A percentile compares a stretch with the other conserved stretches of the same genome.
These are phyloP conservation scores for Tuber microsphaerosporum DNA, from an alignment of 495 filamentous ascomycete species.

Conservation along the genomic window DNA sequence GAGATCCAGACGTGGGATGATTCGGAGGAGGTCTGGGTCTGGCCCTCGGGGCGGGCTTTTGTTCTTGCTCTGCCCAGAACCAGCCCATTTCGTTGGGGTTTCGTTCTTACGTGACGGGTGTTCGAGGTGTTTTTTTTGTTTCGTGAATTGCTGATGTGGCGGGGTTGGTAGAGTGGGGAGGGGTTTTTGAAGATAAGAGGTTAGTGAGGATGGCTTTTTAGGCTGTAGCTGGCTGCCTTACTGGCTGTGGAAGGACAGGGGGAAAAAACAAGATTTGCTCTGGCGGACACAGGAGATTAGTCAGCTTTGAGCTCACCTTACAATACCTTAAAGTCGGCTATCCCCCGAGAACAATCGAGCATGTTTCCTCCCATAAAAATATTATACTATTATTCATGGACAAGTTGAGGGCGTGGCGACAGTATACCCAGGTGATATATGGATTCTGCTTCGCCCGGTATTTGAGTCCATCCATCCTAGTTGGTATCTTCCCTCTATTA, in stretches of 20 bases:
- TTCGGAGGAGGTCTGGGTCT: slow-evolving; percentile 35
- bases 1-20: slow-evolving; percentile 44
- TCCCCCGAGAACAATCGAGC: not conserved
- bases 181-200: not conserved
- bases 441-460: not conserved
- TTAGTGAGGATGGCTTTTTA: not conserved
- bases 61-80: slow-evolving; percentile 84
- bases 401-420: too few relatives aligned
- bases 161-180: not conserved
- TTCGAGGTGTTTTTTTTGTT: not conserved
- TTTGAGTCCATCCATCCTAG: not conserved
- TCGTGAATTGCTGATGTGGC: not conserved
- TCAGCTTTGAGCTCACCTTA: not conserved
- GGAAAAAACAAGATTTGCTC: not conserved
- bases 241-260: not conserved
- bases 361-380: not conserved
- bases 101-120: not conserved
- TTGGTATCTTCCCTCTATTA: too few relatives aligned
- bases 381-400: too few relatives aligned
- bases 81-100: slow-evolving; percentile 65
- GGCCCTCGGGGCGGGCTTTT: slow-evolving; percentile 44
- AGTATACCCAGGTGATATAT: not conserved
- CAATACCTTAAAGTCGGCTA: not conserved
- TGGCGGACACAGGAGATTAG: not conserved
- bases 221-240: not conserved